Conservation (phyloP, 2,329 filamentous ascomycete genomes). For the Epichloe typhina region DNA sequence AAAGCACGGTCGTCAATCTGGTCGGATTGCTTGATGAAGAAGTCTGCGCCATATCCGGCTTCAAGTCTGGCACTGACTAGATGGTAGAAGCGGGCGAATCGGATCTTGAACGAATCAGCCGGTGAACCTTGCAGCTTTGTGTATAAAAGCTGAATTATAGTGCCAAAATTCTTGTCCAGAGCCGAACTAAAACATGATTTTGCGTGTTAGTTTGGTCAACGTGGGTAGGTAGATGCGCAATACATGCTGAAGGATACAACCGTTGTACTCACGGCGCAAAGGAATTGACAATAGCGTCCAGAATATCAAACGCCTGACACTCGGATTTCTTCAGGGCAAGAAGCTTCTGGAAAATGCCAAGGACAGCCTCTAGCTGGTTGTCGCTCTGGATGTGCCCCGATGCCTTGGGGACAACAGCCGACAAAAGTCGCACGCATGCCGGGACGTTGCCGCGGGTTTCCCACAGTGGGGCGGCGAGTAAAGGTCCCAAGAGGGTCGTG, state of each 20-base stretch:
- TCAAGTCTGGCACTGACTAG: conserved; percentile 69
- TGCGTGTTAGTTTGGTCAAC: background rate
- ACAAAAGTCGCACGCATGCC: conserved; percentile 72
- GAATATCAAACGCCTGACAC: conserved; percentile 72
- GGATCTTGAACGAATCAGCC: conserved; percentile 68
- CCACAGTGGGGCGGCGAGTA: conserved; percentile 77
- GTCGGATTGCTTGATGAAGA: conserved; percentile 78
- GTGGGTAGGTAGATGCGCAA: background rate
- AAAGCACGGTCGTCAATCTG: conserved; percentile 70
- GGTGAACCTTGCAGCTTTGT: conserved; percentile 55
- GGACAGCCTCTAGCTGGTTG: conserved; percentile 72
- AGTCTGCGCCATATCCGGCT: conserved; percentile 79
- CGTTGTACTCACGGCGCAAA: conserved; percentile 53
- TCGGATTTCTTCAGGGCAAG: conserved; percentile 74
- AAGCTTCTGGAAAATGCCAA: conserved; percentile 94
- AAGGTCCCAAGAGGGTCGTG: conserved; percentile 60
- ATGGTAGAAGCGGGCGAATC: conserved; percentile 92
- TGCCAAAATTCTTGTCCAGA: conserved; percentile 64
- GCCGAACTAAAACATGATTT: conserved; percentile 30
- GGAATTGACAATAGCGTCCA: conserved; percentile 64
- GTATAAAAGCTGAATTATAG: conserved; percentile 72
- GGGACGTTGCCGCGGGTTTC: conserved; percentile 88
- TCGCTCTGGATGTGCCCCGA: conserved; percentile 58
- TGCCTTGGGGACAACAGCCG: conserved; percentile 70
- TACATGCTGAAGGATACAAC: background rate